Percentiles rank a stretch among this genome's conserved stretches.
phyloP scores from a whole-genome alignment of 768 basidiomycete species.

The Harrya chromipes region DNA sequence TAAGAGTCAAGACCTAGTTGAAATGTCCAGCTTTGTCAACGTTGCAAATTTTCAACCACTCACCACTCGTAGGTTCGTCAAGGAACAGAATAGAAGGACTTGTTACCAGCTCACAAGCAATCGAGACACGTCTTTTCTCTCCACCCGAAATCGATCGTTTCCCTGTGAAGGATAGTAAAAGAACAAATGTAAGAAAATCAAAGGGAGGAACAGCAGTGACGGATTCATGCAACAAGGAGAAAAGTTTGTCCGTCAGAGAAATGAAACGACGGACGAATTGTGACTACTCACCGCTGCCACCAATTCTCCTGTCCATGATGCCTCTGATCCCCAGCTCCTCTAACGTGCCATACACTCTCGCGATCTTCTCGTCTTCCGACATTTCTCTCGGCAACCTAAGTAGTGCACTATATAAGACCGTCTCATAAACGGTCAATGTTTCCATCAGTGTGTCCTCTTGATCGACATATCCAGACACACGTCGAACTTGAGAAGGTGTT shows the following conservation, averaged over 20 bases:
- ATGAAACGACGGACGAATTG: neutral
- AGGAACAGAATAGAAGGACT: conserved; percentile 94
- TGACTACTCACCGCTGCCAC: conserved; percentile 68
- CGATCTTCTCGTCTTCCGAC: conserved; percentile 94
- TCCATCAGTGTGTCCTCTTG: conserved; percentile 98
- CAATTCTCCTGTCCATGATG: conserved; percentile 88
- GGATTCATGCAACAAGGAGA: neutral
- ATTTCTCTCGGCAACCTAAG: conserved; percentile 90
- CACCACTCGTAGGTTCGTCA: conserved; percentile 96
- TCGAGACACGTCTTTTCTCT: conserved; percentile 94
- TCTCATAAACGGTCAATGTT: conserved; percentile 97
- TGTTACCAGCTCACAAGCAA: conserved; percentile 97
- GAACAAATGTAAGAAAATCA: neutral
- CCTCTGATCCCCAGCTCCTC: conserved; percentile 91
- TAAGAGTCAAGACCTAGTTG: conserved; percentile 82
- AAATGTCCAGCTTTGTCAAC: neutral
- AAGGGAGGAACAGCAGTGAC: neutral
- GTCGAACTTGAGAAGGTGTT: conserved; percentile 69
- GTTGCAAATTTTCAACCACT: conserved; percentile 21
- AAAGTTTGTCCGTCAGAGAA: neutral
- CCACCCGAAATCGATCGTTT: conserved; percentile 93
- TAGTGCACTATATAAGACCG: conserved; percentile 89
- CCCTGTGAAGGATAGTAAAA: conserved; percentile 40
- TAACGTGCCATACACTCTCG: conserved; percentile 91
- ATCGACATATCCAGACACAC: conserved; percentile 92